Base-by-base conservation (phyloP, 2,329 filamentous ascomycete species). In the Hysterium pulicare region DNA sequence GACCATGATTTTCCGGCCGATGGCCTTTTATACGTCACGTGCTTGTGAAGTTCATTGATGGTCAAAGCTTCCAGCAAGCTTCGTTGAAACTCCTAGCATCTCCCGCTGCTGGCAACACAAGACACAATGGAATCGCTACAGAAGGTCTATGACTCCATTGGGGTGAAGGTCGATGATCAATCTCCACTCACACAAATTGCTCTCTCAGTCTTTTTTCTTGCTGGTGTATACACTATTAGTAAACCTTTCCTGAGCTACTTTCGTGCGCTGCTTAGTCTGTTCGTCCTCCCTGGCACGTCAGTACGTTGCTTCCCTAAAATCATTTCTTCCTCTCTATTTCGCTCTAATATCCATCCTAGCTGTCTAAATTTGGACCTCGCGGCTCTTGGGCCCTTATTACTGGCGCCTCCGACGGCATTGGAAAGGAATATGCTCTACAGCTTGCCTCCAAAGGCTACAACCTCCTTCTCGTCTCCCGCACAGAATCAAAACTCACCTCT, bases 381-480 rank as follows among this genome's bases (percentile, higher is more conserved):
- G 91, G 91, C 48, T 90, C 86, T 45, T 98, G 91, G 90, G 93
- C 88, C 23, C 81, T 98, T 42, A 79, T 98, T 31, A 98, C 93
- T 20, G 93, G 93, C 50, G 93, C 91, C 39, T 96, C 90, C 9
- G 93, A 98, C 69, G 94, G 93, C 51, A 83, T 98, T 49, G 93
- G 93, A 64, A 97, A 95, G 71, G 93, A 98, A 72, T 98, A 89
- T 66, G 89, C 91, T 28, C 77, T 86, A 23, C 90, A 97, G 67
- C 83, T 98, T 44, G 90, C 93, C 19, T 76, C 81, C 48, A 90
- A 93, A 66, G 90, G 90, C 58, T 98, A 91, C 81, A 97, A 96
- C 71, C 76, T 97, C 56, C 74, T 98, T 49, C 87, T 98, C 55
- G 84, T 98, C 48, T 97, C 93, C 34, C 90, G 94, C 58, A 97